These are phyloP conservation scores for Abelmoschus esculentus DNA, from an alignment of 345 rosid species.

Conservation along the genomic window DNA sequence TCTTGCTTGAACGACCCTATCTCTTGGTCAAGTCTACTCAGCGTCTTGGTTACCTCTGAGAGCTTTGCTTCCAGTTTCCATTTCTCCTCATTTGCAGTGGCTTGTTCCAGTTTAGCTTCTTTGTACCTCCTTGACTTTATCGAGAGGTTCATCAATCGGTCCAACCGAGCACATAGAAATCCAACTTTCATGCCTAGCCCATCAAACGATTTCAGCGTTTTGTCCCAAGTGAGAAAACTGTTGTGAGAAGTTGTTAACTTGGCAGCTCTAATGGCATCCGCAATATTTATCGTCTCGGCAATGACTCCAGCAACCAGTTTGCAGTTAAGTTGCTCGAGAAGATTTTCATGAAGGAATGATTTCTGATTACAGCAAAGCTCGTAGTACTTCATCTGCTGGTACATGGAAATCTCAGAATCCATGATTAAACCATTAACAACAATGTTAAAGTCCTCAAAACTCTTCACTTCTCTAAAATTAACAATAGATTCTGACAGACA, in stretches of 20 bases:
- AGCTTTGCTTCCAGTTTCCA: conserved; percentile 18
- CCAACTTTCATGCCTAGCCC: conserved; percentile 33
- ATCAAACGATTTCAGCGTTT: conserved; percentile 27
- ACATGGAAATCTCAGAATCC: conserved; percentile 23
- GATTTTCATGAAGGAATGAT: conserved; percentile 28
- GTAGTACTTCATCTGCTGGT: conserved; percentile 29
- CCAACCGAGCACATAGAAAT: conserved; percentile 21
- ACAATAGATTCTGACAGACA: conserved; percentile 18
- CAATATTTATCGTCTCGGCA: neutral
- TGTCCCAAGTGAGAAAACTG: conserved; percentile 21
- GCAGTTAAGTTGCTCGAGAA: conserved; percentile 25
- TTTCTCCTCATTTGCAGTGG: conserved; percentile 12
- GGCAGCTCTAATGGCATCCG: conserved; percentile 34
- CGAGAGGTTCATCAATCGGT: conserved; percentile 19
- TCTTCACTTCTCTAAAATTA: conserved; percentile 27
- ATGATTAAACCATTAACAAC: conserved; percentile 28
- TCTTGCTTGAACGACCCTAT: conserved; percentile 10
- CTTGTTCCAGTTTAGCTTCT: conserved; percentile 18
- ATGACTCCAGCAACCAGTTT: conserved; percentile 25
- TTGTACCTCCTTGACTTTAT: conserved; percentile 15
- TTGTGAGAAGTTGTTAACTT: conserved; percentile 15
- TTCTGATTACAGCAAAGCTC: conserved; percentile 35
- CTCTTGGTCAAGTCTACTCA: conserved; percentile 14
- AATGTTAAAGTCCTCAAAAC: conserved; percentile 30
- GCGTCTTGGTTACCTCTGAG: conserved; percentile 10